Conservation (phyloP, 2,329 filamentous ascomycete genomes). For the Cercospora berteroae region DNA sequence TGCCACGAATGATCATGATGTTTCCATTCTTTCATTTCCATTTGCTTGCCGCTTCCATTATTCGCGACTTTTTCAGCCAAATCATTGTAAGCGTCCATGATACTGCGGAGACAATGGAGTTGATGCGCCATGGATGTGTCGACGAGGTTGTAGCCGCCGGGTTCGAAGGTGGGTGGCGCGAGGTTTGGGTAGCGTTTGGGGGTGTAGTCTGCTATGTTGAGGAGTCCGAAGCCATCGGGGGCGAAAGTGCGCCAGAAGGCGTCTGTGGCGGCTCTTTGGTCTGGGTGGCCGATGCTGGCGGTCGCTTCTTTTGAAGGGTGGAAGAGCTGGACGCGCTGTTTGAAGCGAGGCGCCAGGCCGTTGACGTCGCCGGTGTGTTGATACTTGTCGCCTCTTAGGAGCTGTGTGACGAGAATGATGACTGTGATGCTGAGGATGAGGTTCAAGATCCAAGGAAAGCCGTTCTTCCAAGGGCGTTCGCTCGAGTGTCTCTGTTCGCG, state of each 20-base stretch:
- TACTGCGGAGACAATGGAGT: conserved; percentile 12
- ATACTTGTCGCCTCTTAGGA: neutral
- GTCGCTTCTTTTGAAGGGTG: conserved; percentile 4
- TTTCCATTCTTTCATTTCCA: neutral
- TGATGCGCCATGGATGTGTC: conserved; percentile 15
- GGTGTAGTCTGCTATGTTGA: conserved; percentile 8
- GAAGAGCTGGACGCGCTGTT: conserved; percentile 6
- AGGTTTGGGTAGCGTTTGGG: neutral
- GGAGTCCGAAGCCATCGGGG: conserved; percentile 11
- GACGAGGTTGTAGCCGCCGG: conserved; percentile 10
- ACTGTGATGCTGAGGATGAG: neutral
- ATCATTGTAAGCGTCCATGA: conserved; percentile 13
- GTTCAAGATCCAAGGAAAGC: conserved; percentile 10
- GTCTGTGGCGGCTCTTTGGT: conserved; percentile 3
- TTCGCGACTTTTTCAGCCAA: neutral
- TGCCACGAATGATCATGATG: conserved; percentile 17
- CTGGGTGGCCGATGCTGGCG: conserved; percentile 8
- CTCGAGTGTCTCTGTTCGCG: neutral
- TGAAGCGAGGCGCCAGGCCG: conserved; percentile 13
- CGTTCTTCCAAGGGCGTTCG: conserved; percentile 6
- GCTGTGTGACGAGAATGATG: conserved; percentile 1
- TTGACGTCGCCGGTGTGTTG: conserved; percentile 17
- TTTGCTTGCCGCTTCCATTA: neutral
- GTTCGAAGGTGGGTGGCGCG: conserved; percentile 7
- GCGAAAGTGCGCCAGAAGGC: conserved; percentile 15